These are phyloP conservation scores for Xerocomus brunneocitrinus DNA, from an alignment of 768 basidiomycete genomes.

Conservation along the genomic window DNA sequence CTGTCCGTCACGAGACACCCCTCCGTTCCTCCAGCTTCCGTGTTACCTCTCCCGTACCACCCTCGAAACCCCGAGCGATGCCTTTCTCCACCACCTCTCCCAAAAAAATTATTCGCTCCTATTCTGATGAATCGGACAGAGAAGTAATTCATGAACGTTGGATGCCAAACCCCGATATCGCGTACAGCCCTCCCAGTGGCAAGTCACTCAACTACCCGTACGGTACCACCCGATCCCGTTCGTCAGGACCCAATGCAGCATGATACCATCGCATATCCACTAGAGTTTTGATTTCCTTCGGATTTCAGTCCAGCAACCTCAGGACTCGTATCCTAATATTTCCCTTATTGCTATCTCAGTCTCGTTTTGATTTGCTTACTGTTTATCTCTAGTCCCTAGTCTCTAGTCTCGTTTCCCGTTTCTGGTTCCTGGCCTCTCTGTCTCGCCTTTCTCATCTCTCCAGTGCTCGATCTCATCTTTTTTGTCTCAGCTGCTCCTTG, in stretches of 20 bases:
- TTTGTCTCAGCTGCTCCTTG: conserved; percentile 29
- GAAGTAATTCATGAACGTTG: conserved; percentile 60
- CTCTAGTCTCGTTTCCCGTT: conserved; percentile 1
- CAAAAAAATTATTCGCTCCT: conserved; percentile 54
- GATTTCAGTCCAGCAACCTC: conserved; percentile 25
- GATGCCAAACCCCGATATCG: conserved; percentile 47
- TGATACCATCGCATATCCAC: conserved; percentile 21
- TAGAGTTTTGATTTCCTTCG: conserved; percentile 23
- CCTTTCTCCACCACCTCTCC: conserved; percentile 46
- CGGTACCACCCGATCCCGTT: conserved; percentile 26
- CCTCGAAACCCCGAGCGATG: conserved; percentile 45
- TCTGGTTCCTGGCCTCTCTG: conserved; percentile 9
- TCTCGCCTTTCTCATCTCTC: conserved; percentile 16
- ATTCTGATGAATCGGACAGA: conserved; percentile 60
- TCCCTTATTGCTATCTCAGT: conserved; percentile 33
- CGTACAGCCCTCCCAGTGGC: conserved; percentile 35
- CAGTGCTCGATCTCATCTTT: conserved; percentile 10
- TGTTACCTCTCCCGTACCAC: conserved; percentile 28
- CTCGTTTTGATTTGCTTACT: conserved; percentile 20
- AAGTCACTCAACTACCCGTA: conserved; percentile 27
- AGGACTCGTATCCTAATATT: conserved; percentile 31
- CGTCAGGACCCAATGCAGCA: conserved; percentile 34
- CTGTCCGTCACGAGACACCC: conserved; percentile 28
- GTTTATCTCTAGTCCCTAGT: conserved; percentile 17
- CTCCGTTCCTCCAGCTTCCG: conserved; percentile 28